Evolutionary conservation across 2,329 filamentous ascomycete genomes (phyloP).

Genomic region (Ophiostoma ips): DNA sequence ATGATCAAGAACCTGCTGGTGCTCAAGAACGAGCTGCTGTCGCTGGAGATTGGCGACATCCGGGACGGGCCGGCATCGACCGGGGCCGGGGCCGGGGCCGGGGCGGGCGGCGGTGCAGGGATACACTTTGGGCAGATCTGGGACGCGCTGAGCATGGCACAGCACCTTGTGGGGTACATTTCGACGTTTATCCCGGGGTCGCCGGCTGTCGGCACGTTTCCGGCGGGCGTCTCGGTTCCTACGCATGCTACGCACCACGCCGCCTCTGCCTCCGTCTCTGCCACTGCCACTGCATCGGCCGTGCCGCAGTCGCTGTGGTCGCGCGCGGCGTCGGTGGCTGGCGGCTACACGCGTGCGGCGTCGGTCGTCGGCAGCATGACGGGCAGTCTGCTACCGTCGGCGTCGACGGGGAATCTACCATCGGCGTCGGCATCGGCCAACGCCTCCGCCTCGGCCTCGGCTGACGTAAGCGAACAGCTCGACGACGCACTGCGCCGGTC

Average conservation of each 20-base stretch:
- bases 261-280: not conserved
- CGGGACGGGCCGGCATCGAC: slow-evolving; percentile 26
- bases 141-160: slow-evolving; percentile 42
- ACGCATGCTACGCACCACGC: no score
- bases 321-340: slow-evolving; percentile 13
- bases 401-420: not conserved
- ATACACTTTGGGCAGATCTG: slow-evolving; percentile 53
- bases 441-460: slow-evolving; percentile 19
- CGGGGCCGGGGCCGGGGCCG: not conserved
- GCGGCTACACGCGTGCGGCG: not conserved
- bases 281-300: not conserved
- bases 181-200: slow-evolving; percentile 39
- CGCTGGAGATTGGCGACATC: slow-evolving; percentile 76
- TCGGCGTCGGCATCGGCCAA: not conserved
- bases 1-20: slow-evolving; percentile 89
- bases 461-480: slow-evolving; percentile 51
- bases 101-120: not conserved
- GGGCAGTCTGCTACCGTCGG: not conserved
- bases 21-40: slow-evolving; percentile 89
- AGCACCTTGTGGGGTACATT: slow-evolving; percentile 46
- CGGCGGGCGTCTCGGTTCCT: no score
- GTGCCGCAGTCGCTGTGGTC: slow-evolving; percentile 28
- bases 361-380: slow-evolving; percentile 7
- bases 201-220: not conserved
- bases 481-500: slow-evolving; percentile 48